Conservation (phyloP, 805 yeast species). For the Cyberlindnera japonica region DNA sequence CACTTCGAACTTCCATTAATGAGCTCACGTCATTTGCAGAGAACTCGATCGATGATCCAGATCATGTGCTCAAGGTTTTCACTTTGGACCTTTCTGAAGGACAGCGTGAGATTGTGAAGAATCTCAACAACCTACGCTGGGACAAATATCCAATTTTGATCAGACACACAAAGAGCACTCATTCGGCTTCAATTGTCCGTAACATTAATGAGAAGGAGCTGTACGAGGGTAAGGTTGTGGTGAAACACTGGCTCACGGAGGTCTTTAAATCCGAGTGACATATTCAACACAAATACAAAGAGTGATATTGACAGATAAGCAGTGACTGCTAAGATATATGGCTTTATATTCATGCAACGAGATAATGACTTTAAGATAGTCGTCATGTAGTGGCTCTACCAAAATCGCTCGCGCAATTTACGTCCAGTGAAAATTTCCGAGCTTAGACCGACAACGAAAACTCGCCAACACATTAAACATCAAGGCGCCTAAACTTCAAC, state of each 20-base stretch:
- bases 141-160: constrained; percentile 67
- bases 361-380: too few species aligned
- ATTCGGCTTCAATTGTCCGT: constrained; percentile 79
- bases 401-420: too few species aligned
- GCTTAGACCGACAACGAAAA: too few species aligned
- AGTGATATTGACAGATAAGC: too few species aligned
- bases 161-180: constrained; percentile 61
- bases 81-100: constrained; percentile 35
- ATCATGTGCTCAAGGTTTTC: constrained; percentile 22
- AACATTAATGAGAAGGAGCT: constrained; percentile 48
- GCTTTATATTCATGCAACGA: too few species aligned
- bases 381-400: too few species aligned
- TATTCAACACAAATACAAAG: too few species aligned
- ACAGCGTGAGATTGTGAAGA: constrained; percentile 51
- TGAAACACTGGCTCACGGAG: constrained; percentile 57
- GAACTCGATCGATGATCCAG: not conserved
- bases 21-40: constrained; percentile 25
- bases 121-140: constrained; percentile 63
- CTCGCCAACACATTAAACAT: too few species aligned
- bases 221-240: constrained; percentile 66
- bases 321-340: too few species aligned
- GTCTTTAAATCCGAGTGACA: constrained; percentile 29
- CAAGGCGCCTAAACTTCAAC: too few species aligned
- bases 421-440: too few species aligned
- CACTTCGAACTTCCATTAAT: constrained; percentile 23